Conservation (phyloP, 2,329 filamentous ascomycete genomes). For the Epichloe sibirici region DNA sequence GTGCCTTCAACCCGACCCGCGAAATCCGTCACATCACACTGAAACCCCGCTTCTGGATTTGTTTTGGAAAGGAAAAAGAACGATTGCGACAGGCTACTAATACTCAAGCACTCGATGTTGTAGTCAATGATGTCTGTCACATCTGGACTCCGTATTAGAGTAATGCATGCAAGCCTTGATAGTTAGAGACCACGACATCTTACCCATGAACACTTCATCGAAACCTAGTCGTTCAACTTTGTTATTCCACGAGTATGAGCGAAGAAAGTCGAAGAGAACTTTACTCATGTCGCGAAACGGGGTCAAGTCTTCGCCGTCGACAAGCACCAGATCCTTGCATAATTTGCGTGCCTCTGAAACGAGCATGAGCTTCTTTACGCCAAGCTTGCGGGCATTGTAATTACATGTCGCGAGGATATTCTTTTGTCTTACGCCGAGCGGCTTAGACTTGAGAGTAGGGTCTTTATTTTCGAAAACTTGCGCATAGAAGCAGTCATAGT, state of each 20-base stretch:
- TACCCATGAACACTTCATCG: conserved; percentile 61
- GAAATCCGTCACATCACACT: conserved; percentile 58
- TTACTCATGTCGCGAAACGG: conserved; percentile 83
- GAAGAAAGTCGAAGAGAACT: conserved; percentile 60
- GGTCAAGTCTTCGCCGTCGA: conserved; percentile 76
- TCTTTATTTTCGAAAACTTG: conserved; percentile 77
- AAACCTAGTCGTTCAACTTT: conserved; percentile 76
- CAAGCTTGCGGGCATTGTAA: conserved; percentile 70
- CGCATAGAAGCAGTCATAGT: conserved; percentile 91
- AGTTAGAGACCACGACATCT: neutral
- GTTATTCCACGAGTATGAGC: conserved; percentile 62
- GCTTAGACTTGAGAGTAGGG: conserved; percentile 57
- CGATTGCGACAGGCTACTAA: conserved; percentile 47
- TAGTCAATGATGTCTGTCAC: conserved; percentile 79
- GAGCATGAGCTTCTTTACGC: conserved; percentile 71
- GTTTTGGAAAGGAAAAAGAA: conserved; percentile 67
- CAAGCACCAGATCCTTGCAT: conserved; percentile 75
- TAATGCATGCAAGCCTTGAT: neutral
- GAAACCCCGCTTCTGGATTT: conserved; percentile 71
- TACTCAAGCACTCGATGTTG: conserved; percentile 62
- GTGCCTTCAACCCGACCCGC: conserved; percentile 44
- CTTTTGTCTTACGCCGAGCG: conserved; percentile 83
- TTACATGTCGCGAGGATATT: conserved; percentile 90
- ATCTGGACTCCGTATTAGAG: conserved; percentile 36
- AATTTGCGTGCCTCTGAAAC: conserved; percentile 67